A percentile compares a stretch with the other conserved stretches of the same genome.
phyloP scores from a whole-genome alignment of 2,329 filamentous ascomycete species.

The Rhynchosporium secalis region DNA sequence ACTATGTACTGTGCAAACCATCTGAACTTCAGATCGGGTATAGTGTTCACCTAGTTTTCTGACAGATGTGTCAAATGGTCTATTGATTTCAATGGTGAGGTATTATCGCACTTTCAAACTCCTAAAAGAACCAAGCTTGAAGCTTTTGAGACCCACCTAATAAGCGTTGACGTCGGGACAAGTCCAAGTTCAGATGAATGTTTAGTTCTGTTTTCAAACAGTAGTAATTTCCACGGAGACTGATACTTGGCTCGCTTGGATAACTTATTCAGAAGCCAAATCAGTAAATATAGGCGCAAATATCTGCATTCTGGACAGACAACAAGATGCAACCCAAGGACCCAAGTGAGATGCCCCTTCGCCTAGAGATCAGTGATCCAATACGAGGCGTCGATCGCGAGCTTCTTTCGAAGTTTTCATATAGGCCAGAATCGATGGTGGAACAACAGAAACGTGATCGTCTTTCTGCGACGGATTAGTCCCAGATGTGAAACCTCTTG shows the following conservation, averaged over 20 bases:
- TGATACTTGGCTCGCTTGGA: not conserved
- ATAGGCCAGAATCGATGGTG: not conserved
- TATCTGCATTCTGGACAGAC: not conserved
- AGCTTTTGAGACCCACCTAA: not conserved
- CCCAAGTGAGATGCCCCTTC: not conserved
- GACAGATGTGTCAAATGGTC: too few relatives aligned
- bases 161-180: not conserved
- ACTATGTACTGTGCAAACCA: too few relatives aligned
- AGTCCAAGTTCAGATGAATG: too few relatives aligned
- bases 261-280: not conserved
- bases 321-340: not conserved
- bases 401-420: not conserved
- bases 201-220: too few relatives aligned
- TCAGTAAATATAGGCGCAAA: not conserved
- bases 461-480: conserved; percentile 7
- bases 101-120: too few relatives aligned
- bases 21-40: too few relatives aligned
- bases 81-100: too few relatives aligned
- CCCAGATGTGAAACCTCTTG: conserved; percentile 3
- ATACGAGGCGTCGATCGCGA: not conserved
- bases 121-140: too few relatives aligned
- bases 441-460: conserved; percentile 10
- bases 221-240: too few relatives aligned
- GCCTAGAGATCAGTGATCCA: not conserved
- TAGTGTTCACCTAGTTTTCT: too few relatives aligned